phyloP scores from a whole-genome alignment of 2,329 filamentous ascomycete species.

The Aureobasidium musti region DNA sequence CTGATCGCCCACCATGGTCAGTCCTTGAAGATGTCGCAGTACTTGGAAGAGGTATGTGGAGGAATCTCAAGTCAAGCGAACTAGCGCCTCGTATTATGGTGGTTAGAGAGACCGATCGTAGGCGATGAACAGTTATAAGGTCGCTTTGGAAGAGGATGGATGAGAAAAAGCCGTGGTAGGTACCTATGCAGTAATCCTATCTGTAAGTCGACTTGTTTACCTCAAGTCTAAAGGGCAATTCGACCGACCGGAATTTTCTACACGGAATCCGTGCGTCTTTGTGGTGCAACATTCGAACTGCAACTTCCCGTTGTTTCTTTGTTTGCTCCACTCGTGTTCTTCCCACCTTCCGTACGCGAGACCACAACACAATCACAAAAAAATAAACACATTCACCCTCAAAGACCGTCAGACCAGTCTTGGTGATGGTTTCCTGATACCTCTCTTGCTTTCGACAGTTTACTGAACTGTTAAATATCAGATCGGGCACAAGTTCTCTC shows the following conservation, averaged over 20 bases:
- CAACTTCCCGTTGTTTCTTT: neutral
- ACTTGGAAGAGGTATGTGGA: neutral
- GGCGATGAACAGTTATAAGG: neutral
- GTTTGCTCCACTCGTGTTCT: neutral
- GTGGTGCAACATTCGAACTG: neutral
- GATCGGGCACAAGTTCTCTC: neutral
- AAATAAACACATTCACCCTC: neutral
- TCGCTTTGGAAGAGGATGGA: neutral
- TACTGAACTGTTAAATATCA: no score
- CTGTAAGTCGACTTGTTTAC: neutral
- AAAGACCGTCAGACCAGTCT: neutral
- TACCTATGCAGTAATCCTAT: neutral
- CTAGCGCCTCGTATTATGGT: neutral
- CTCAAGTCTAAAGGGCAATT: no score
- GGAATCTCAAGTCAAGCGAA: no score
- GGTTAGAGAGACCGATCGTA: neutral
- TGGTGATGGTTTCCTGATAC: neutral
- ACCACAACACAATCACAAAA: neutral
- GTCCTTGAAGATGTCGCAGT: neutral
- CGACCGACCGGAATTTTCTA: neutral
- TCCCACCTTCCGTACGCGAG: neutral
- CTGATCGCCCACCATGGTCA: slow-evolving; percentile 2
- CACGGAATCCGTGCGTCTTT: neutral
- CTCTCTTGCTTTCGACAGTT: neutral
- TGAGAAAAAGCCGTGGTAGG: neutral